Base-by-base conservation (phyloP, 805 yeast genomes). In the Teunomyces atbi region DNA sequence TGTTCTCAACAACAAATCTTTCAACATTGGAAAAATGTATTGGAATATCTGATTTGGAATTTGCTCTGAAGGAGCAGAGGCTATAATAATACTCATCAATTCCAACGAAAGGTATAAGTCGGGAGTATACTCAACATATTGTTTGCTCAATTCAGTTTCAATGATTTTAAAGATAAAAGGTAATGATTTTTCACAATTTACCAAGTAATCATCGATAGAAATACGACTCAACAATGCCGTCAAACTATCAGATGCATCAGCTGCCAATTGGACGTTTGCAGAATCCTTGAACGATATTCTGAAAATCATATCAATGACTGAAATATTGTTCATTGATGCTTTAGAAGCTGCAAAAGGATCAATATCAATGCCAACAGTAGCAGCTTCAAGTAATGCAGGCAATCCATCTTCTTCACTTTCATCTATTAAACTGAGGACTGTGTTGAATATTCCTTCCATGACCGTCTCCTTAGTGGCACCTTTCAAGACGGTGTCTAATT, bases 331-430 rank as follows among this genome's bases (percentile, higher is more conserved):
- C 2, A 26, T 3, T 6, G 45, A 18, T 3, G 42, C 54, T 6
- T 48, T 54, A 5, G 65, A 53, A 5, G 74, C 71, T 19, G 45
- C 45, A 2, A 26, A 26, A 7, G 60, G 61, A 46, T 65, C 62
- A 15, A 70, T 57, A 41, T 73, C 71, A 33, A 86, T 76, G 1
- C 83, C 78, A 2, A 76, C 72, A 1, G 82, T 73, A n/a, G 87
- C 63, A 0, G 86, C 77, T 59, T 90, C 96, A 10, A 87, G 74
- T 35, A 91, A 64, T 40, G 86, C 73, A 1, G 90, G 79, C 29
- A 86, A 81, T 0, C 96, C 78, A 56, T 91, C 98, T 39, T 89
- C 96, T 38, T 82, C 86, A 0, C 94, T 78, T 1, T 80, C 84
- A 1, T 74, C 77, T 3, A 77, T 58, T 7, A 92, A 62, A 2